These are phyloP conservation scores for Onygena corvina DNA, from an alignment of 2,329 filamentous ascomycete species.

Conservation along the genomic window DNA sequence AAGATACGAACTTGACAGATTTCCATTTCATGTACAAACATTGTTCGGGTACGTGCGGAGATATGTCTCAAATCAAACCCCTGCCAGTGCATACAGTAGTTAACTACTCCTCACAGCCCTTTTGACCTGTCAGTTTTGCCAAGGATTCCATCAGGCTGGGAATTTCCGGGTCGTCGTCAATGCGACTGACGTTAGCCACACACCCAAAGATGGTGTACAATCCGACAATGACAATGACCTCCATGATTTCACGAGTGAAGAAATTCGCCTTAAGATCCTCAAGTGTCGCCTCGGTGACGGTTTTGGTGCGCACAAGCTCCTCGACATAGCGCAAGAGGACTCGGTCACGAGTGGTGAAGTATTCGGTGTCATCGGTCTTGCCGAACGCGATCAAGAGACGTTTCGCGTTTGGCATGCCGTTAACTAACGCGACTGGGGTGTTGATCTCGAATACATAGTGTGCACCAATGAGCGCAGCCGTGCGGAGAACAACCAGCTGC, in stretches of 20 bases:
- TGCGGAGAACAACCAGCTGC: conserved; percentile 4
- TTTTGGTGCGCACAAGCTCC: not conserved
- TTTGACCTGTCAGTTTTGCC: no score
- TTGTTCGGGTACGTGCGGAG: no score
- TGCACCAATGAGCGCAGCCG: not conserved
- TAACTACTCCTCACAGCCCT: no score
- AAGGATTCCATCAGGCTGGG: not conserved
- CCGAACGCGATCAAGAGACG: not conserved
- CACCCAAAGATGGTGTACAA: not conserved
- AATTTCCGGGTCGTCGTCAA: conserved; percentile 4
- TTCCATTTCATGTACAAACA: no score
- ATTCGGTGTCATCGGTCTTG: not conserved
- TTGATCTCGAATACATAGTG: conserved; percentile 2
- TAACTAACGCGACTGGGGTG: not conserved
- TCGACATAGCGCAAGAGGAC: not conserved
- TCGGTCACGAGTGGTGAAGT: not conserved
- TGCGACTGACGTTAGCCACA: not conserved
- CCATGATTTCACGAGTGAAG: not conserved
- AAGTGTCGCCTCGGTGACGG: not conserved
- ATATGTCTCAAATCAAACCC: no score
- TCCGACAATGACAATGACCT: not conserved
- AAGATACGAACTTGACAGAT: no score
- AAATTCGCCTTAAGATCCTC: not conserved
- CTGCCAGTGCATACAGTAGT: no score
- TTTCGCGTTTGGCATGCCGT: not conserved